These are phyloP conservation scores for Trichoderma sp. DNA, from an alignment of 2,329 filamentous ascomycete species.

Conservation along the genomic window DNA sequence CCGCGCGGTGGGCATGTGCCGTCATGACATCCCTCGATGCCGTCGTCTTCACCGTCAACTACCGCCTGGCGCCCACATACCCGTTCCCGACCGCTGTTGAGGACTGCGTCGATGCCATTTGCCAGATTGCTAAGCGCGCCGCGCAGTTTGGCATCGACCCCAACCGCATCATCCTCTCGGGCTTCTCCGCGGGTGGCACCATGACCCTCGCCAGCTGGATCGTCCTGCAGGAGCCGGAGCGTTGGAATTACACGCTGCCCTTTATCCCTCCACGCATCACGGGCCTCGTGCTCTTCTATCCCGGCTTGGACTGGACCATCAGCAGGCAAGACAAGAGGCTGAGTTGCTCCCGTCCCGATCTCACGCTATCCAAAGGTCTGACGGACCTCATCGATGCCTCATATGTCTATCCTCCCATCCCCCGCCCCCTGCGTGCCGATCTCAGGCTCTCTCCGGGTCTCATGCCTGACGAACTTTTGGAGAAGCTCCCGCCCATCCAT, in stretches of 20 bases:
- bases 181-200: slow-evolving; percentile 66
- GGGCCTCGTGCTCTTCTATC: slow-evolving; percentile 63
- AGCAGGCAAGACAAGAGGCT: slow-evolving; percentile 58
- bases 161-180: slow-evolving; percentile 58
- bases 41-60: slow-evolving; percentile 66
- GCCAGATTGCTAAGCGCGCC: slow-evolving; percentile 62
- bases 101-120: slow-evolving; percentile 64
- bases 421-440: slow-evolving; percentile 50
- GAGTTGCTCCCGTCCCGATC: slow-evolving; percentile 57
- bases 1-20: slow-evolving; percentile 61
- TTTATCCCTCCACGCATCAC: slow-evolving; percentile 51
- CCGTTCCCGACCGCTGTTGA: slow-evolving; percentile 67
- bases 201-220: slow-evolving; percentile 54
- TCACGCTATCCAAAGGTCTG: slow-evolving; percentile 58
- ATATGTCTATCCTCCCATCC: slow-evolving; percentile 58
- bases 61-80: slow-evolving; percentile 66
- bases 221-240: slow-evolving; percentile 48
- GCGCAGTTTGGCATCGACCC: slow-evolving; percentile 61
- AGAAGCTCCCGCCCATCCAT: slow-evolving; percentile 56
- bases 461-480: slow-evolving; percentile 56
- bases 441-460: slow-evolving; percentile 61
- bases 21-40: slow-evolving; percentile 56
- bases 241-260: slow-evolving; percentile 44
- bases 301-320: slow-evolving; percentile 62
- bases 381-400: slow-evolving; percentile 66